Conservation (phyloP, 2,329 filamentous ascomycete species). For the Xylariaceae sp. region DNA sequence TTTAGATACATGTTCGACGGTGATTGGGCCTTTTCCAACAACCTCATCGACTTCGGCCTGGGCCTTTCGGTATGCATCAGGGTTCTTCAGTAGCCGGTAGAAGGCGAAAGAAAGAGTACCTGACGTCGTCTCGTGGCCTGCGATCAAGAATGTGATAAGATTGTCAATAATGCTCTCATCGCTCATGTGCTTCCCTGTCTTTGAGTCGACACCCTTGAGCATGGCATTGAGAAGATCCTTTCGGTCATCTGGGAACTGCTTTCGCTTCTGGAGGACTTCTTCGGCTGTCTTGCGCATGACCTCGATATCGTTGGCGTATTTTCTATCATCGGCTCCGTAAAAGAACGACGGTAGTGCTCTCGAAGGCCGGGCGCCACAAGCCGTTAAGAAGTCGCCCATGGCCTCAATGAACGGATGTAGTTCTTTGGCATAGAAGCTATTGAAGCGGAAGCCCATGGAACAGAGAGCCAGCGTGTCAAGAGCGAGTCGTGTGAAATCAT, state of each 20-base stretch:
- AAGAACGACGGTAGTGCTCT: constrained; percentile 48
- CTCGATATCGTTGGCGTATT: constrained; percentile 52
- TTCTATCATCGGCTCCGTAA: constrained; percentile 44
- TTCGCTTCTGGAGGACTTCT: constrained; percentile 58
- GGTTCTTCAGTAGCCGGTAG: constrained; percentile 62
- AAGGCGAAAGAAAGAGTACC: constrained; percentile 63
- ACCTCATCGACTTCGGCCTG: constrained; percentile 66
- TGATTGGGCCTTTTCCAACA: constrained; percentile 54
- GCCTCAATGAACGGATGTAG: constrained; percentile 67
- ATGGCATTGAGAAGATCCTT: constrained; percentile 69
- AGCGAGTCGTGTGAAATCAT: constrained; percentile 48
- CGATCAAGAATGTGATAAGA: constrained; percentile 69
- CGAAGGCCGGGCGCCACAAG: constrained; percentile 48
- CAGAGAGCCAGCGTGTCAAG: constrained; percentile 70
- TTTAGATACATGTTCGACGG: constrained; percentile 57
- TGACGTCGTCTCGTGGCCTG: constrained; percentile 68
- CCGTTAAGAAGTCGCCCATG: constrained; percentile 61
- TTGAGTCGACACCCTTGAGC: constrained; percentile 62
- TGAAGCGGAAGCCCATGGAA: constrained; percentile 70
- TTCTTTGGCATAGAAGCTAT: constrained; percentile 66
- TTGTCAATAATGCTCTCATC: constrained; percentile 64
- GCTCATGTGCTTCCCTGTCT: constrained; percentile 61
- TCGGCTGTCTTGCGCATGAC: constrained; percentile 51
- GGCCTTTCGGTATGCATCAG: constrained; percentile 54
- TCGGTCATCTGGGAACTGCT: constrained; percentile 49